These are phyloP conservation scores for Fusarium solani-melongenae DNA, from an alignment of 2,329 filamentous ascomycete species.

Conservation along the genomic window DNA sequence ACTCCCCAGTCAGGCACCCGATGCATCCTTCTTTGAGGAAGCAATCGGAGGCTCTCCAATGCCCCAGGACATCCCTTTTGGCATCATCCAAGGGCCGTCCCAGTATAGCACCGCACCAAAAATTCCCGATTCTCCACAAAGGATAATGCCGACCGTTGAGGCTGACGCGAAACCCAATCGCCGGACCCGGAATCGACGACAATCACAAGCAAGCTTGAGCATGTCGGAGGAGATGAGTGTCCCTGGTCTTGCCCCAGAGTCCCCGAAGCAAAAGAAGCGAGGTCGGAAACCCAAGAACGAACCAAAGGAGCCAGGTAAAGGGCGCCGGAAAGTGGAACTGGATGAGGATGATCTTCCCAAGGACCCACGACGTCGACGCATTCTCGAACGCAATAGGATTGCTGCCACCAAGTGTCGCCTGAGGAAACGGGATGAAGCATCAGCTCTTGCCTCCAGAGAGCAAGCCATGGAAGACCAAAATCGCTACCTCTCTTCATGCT, in stretches of 20 bases:
- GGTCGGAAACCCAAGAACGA: slow-evolving; percentile 41
- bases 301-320: slow-evolving; percentile 18
- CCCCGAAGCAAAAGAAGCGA: slow-evolving; percentile 39
- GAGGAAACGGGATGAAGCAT: slow-evolving; percentile 46
- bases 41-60: slow-evolving; percentile 37
- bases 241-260: background rate
- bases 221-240: slow-evolving; percentile 11
- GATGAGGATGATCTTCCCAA: slow-evolving; percentile 38
- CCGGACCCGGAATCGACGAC: slow-evolving; percentile 14
- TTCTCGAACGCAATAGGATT: slow-evolving; percentile 47
- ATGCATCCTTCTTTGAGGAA: slow-evolving; percentile 42
- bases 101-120: slow-evolving; percentile 23
- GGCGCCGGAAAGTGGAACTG: slow-evolving; percentile 21
- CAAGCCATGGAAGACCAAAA: slow-evolving; percentile 46
- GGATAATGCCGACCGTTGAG: slow-evolving; percentile 19
- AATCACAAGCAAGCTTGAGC: slow-evolving; percentile 22
- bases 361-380: slow-evolving; percentile 40
- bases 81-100: slow-evolving; percentile 26
- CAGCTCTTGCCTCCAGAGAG: slow-evolving; percentile 43
- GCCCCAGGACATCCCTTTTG: slow-evolving; percentile 30
- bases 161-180: slow-evolving; percentile 20
- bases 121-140: slow-evolving; percentile 2
- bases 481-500: slow-evolving; percentile 42
- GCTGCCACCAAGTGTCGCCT: slow-evolving; percentile 48
- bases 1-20: slow-evolving; percentile 28